Conservation (phyloP, 1,284 basidiomycete species). For the Gomphus bonarii region DNA sequence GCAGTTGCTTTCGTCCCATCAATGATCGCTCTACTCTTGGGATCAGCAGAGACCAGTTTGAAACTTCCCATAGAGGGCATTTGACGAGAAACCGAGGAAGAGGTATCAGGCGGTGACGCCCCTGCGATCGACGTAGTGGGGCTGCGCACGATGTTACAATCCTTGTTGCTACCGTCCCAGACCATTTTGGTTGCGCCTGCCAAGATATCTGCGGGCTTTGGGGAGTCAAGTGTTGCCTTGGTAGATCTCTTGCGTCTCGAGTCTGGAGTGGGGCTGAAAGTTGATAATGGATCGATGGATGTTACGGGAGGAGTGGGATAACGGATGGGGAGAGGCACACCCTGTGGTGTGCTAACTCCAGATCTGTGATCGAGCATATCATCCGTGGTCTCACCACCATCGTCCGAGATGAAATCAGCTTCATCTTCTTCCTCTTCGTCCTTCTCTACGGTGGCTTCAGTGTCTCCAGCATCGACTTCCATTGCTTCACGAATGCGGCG, state of each 20-base stretch:
- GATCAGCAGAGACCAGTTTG: constrained; percentile 22
- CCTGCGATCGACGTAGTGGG: constrained; percentile 6
- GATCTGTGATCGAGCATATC: constrained; percentile 67
- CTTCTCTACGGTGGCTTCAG: constrained; percentile 3
- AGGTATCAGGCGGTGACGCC: constrained; percentile 1
- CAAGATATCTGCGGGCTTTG: constrained; percentile 55
- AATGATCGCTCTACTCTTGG: constrained; percentile 42
- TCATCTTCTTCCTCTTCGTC: constrained; percentile 23
- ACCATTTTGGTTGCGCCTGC: constrained; percentile 36
- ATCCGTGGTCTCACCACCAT: constrained; percentile 56
- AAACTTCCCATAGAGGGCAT: constrained; percentile 51
- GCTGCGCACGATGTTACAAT: constrained; percentile 23
- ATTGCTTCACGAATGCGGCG: constrained; percentile 11
- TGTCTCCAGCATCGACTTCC: constrained; percentile 9
- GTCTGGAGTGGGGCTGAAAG: constrained; percentile 45
- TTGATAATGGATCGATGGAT: constrained; percentile 66
- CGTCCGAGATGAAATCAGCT: constrained; percentile 32
- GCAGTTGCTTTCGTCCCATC: constrained; percentile 42
- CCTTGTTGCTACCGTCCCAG: constrained; percentile 38
- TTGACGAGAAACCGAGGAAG: constrained; percentile 12
- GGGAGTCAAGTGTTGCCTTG: constrained; percentile 21
- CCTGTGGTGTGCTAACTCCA: constrained; percentile 60
- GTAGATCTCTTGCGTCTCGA: constrained; percentile 19
- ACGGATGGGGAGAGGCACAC: constrained; percentile 43
- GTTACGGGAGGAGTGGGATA: constrained; percentile 45